Conservation (phyloP, 1,284 basidiomycete genomes). For the Cutaneotrichosporon arboriforme region DNA sequence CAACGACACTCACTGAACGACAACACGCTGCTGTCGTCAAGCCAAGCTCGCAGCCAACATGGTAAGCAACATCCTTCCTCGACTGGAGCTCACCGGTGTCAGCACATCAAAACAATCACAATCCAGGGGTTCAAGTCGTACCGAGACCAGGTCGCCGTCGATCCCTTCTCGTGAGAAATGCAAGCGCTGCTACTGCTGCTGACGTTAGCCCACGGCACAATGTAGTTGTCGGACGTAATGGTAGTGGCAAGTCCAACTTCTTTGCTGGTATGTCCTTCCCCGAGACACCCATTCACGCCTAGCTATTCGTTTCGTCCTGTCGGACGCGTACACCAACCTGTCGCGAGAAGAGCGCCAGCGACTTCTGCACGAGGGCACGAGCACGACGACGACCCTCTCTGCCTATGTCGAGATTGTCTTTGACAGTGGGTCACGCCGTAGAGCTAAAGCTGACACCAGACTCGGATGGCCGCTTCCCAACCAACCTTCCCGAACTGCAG, state of each 20-base stretch:
- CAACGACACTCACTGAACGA: background rate
- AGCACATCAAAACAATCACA: slow-evolving; percentile 84
- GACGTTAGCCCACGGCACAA: slow-evolving; percentile 70
- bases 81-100: slow-evolving; percentile 28
- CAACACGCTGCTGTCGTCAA: no score
- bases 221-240: slow-evolving; percentile 91
- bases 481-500: slow-evolving; percentile 74
- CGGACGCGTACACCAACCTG: slow-evolving; percentile 96
- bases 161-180: slow-evolving; percentile 1
- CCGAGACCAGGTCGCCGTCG: slow-evolving; percentile 53
- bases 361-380: slow-evolving; percentile 87
- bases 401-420: slow-evolving; percentile 88
- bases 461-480: slow-evolving; percentile 79
- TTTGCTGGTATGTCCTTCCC: slow-evolving; percentile 62
- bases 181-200: slow-evolving; percentile 24
- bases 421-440: slow-evolving; percentile 57
- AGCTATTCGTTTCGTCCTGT: slow-evolving; percentile 95
- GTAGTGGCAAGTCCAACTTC: slow-evolving; percentile 94
- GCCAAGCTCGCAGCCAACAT: no score
- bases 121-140: slow-evolving; percentile 97
- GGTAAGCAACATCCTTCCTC: no score
- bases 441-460: slow-evolving; percentile 27
- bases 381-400: slow-evolving; percentile 79
- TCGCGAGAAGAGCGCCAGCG: slow-evolving; percentile 86
- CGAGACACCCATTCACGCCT: slow-evolving; percentile 3